These are phyloP conservation scores for Aspergillus pseudoglaucus DNA, from an alignment of 2,329 filamentous ascomycete species.

Conservation along the genomic window DNA sequence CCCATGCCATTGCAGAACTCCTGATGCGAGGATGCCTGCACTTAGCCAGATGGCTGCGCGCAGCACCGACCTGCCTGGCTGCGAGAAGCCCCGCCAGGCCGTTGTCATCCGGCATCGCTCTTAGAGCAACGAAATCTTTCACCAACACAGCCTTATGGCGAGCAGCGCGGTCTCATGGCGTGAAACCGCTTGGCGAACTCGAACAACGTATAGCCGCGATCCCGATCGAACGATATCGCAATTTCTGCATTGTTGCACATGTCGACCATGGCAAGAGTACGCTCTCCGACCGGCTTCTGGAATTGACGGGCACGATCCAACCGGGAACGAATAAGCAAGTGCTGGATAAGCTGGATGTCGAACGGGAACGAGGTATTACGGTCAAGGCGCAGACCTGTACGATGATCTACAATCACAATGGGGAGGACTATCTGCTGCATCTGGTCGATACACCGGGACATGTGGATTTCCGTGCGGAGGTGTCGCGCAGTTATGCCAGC, in stretches of 20 bases:
- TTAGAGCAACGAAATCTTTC: slow-evolving; percentile 20
- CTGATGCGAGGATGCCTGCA: slow-evolving; percentile 44
- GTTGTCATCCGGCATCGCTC: slow-evolving; percentile 17
- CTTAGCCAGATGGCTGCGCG: slow-evolving; percentile 41
- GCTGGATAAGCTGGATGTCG: slow-evolving; percentile 92
- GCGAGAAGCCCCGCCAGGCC: slow-evolving; percentile 23
- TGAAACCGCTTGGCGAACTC: slow-evolving; percentile 41
- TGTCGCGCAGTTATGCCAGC: slow-evolving; percentile 90
- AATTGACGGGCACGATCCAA: slow-evolving; percentile 88
- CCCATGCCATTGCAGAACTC: slow-evolving; percentile 31
- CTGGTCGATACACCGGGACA: slow-evolving; percentile 95
- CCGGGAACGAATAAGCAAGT: slow-evolving; percentile 88
- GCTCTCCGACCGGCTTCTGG: slow-evolving; percentile 82
- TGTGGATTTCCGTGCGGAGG: slow-evolving; percentile 95
- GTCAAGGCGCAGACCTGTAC: slow-evolving; percentile 98
- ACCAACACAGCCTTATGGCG: slow-evolving; percentile 21
- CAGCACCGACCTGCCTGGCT: slow-evolving; percentile 29
- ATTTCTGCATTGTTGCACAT: slow-evolving; percentile 98
- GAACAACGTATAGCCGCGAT: slow-evolving; percentile 51
- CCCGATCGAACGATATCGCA: slow-evolving; percentile 58
- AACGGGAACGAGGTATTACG: slow-evolving; percentile 91
- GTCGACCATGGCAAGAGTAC: slow-evolving; percentile 99
- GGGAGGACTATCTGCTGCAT: slow-evolving; percentile 85
- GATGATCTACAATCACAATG: slow-evolving; percentile 87
- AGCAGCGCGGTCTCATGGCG: slow-evolving; percentile 14